A percentile compares a stretch with the other conserved stretches of the same genome.
phyloP scores from a whole-genome alignment of 2,329 filamentous ascomycete species.

The Monilinia polystroma region DNA sequence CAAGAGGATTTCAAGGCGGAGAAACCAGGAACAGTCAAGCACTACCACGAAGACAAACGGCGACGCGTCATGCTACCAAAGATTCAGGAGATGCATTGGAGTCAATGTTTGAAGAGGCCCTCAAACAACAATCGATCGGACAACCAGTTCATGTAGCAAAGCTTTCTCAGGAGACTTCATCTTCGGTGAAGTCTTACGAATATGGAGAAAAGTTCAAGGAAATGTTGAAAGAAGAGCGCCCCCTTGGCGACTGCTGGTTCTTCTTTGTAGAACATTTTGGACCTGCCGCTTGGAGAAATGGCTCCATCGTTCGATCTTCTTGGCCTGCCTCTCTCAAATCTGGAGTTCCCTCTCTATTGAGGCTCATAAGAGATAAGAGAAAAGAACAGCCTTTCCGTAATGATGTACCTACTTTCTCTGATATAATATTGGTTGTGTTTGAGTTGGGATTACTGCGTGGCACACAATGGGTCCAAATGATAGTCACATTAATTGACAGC shows the following conservation, averaged over 20 bases:
- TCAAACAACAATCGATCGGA: conserved; percentile 25
- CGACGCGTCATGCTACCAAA: not conserved
- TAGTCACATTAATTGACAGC: conserved; percentile 30
- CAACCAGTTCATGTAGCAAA: conserved; percentile 12
- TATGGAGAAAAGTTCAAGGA: conserved; percentile 33
- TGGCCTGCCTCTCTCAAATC: conserved; percentile 30
- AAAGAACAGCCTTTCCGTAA: conserved; percentile 28
- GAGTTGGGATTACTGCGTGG: conserved; percentile 33
- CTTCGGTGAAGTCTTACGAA: conserved; percentile 35
- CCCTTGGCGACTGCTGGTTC: conserved; percentile 34
- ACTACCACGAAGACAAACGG: not conserved
- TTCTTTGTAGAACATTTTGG: conserved; percentile 40
- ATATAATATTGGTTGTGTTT: conserved; percentile 34
- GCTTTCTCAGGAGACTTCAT: conserved; percentile 11
- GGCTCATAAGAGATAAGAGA: conserved; percentile 32
- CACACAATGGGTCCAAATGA: conserved; percentile 35
- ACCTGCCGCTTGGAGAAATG: conserved; percentile 30
- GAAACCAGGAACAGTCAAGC: not conserved
- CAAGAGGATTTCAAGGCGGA: not conserved
- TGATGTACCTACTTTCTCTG: conserved; percentile 34
- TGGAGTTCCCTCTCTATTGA: conserved; percentile 28
- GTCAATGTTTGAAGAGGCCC: conserved; percentile 37
- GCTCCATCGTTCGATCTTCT: conserved; percentile 22
- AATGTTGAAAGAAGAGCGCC: conserved; percentile 32
- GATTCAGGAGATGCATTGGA: conserved; percentile 36